Base-by-base conservation (phyloP, 169 alveolate species). In the Cryptosporidium felis region DNA sequence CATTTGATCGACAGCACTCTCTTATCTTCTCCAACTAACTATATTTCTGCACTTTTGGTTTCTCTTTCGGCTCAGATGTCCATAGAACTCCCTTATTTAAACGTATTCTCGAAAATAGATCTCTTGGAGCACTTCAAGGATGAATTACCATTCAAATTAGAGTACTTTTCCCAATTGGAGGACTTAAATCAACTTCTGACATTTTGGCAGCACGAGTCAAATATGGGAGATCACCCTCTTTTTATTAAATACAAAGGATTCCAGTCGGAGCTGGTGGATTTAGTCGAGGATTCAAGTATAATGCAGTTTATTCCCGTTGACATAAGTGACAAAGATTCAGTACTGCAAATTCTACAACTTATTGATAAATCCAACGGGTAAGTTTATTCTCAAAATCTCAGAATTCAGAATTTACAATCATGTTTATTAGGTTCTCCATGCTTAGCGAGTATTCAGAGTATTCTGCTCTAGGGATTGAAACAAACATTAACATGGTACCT, bases 1-100 rank as follows among this genome's bases (percentile, higher is more conserved):
- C 95, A 93, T 88, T 66, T 96, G 32, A 93, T 97, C 23, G 99
- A 97, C 82, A 91, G 98, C 45, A 95, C 97, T 2, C 89, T 81
- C 44, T 49, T 46, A 21, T 42, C 44, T 26, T 81, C 85, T 18
- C 89, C 74, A 59, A 62, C 80, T 62, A 93, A 93, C 89, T 97
- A 95, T 88, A 92, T 97, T 62, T 93, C 98, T 23, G 96, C 98
- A 9, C 82, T 95, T 65, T 90, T 96, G 34, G 81, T 97, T 44
- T 96, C 99, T 5, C 81, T 97, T 60, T 94, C 98, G 44, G 96
- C 98, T 26, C 97, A 95, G 92, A 95, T 96, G 74, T 95, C 94
- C 62, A 88, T 97, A 47, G 98, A 96, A 49, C 91, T 97, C 93
- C 99, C 99, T 2, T 97, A 96, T 79, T 89, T 97, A 26, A 97